A percentile compares a stretch with the other conserved stretches of the same genome.
phyloP scores from a whole-genome alignment of 1,284 basidiomycete species.

The Sutorius eximius region DNA sequence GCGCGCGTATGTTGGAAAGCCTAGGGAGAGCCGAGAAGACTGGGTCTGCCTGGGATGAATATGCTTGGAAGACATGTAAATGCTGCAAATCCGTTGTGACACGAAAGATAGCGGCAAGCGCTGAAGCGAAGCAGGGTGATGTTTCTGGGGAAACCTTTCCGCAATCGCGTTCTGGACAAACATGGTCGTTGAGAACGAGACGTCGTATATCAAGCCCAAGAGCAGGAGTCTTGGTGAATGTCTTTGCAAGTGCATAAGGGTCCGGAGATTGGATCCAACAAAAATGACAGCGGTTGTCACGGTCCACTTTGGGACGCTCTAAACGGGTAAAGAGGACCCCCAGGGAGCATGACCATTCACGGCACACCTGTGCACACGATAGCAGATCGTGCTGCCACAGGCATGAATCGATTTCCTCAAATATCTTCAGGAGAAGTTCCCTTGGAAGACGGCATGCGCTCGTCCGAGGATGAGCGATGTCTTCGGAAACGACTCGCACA shows the following conservation, averaged over 20 bases:
- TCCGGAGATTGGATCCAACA: background rate
- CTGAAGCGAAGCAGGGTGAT: background rate
- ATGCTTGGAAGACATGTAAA: background rate
- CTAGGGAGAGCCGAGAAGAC: background rate
- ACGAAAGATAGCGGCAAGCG: background rate
- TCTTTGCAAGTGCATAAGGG: background rate
- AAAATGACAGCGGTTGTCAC: background rate
- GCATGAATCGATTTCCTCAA: background rate
- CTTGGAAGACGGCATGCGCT: background rate
- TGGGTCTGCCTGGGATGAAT: background rate
- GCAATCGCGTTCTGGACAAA: too few relatives aligned
- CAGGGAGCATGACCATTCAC: conserved; percentile 7
- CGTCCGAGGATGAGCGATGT: background rate
- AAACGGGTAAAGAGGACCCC: background rate
- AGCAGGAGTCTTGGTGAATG: background rate
- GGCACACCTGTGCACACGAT: conserved; percentile 9
- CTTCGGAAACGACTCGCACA: background rate
- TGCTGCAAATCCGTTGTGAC: background rate
- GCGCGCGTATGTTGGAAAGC: conserved; percentile 1
- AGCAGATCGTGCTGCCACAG: background rate
- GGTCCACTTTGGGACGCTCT: background rate
- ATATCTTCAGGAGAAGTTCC: background rate
- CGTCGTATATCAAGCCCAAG: background rate
- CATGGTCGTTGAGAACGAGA: background rate
- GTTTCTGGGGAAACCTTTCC: background rate